phyloP scores from a whole-genome alignment of 1,284 basidiomycete species.

The Fistulinella staudtii region DNA sequence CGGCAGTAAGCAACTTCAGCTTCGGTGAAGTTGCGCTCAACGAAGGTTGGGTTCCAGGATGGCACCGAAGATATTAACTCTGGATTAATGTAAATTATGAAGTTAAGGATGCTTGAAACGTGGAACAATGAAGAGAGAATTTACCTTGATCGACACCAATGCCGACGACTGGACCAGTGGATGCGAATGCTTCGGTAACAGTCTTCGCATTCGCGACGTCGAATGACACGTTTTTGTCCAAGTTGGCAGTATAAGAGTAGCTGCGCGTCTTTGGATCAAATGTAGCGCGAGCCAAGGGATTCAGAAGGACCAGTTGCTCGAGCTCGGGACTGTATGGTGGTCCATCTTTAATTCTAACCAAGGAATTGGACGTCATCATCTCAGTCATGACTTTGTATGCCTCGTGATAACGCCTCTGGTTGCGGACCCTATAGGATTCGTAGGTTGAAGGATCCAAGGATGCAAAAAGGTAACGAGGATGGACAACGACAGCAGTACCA shows the following conservation, averaged over 20 bases:
- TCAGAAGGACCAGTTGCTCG: constrained; percentile 86
- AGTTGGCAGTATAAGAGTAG: constrained; percentile 72
- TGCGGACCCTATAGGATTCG: constrained; percentile 69
- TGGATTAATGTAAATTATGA: constrained; percentile 30
- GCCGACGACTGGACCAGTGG: constrained; percentile 50
- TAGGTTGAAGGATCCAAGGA: constrained; percentile 74
- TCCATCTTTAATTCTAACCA: constrained; percentile 94
- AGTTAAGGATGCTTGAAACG: constrained; percentile 12
- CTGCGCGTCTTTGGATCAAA: constrained; percentile 81
- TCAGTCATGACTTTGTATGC: constrained; percentile 93
- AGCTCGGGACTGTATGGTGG: constrained; percentile 90
- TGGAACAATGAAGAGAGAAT: not conserved
- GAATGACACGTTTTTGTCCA: constrained; percentile 50
- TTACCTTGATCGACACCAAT: constrained; percentile 85
- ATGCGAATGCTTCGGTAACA: constrained; percentile 51
- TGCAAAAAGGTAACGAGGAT: constrained; percentile 90
- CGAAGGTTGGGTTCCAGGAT: constrained; percentile 85
- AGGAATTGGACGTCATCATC: constrained; percentile 89
- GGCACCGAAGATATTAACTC: constrained; percentile 94
- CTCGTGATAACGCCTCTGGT: constrained; percentile 65
- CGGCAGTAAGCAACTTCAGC: constrained; percentile 86
- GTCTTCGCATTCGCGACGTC: constrained; percentile 69
- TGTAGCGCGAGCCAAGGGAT: constrained; percentile 87
- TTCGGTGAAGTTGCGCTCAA: constrained; percentile 90
- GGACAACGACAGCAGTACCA: constrained; percentile 83